A percentile compares a stretch with the other conserved stretches of the same genome.
Conservation (phyloP, 352 stramenopile species). For the Phytophthora sansomeana region DNA sequence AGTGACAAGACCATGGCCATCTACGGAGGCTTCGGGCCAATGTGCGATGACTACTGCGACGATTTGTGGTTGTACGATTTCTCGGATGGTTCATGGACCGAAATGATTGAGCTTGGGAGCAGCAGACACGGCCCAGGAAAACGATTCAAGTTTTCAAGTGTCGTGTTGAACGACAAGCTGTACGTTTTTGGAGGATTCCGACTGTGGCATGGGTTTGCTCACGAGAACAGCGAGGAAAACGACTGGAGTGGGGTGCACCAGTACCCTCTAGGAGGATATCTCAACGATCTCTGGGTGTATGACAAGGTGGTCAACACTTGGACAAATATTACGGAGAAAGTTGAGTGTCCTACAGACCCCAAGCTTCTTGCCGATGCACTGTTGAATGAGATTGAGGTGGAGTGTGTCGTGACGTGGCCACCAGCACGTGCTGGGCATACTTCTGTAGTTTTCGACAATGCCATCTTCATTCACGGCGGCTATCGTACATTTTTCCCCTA, state of each 20-base stretch:
- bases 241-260: slow-evolving; percentile 81
- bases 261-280: slow-evolving; percentile 92
- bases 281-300: slow-evolving; percentile 95
- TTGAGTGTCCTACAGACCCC: slow-evolving; percentile 57
- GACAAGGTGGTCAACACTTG: slow-evolving; percentile 70
- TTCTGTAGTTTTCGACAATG: slow-evolving; percentile 74
- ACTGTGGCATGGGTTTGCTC: slow-evolving; percentile 96
- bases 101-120: slow-evolving; percentile 84
- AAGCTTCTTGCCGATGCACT: slow-evolving; percentile 60
- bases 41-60: slow-evolving; percentile 96
- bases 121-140: slow-evolving; percentile 76
- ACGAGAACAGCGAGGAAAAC: slow-evolving; percentile 90
- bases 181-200: slow-evolving; percentile 94
- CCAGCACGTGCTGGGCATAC: slow-evolving; percentile 87
- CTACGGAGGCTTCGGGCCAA: slow-evolving; percentile 93
- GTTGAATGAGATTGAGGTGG: slow-evolving; percentile 68
- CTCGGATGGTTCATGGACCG: slow-evolving; percentile 88
- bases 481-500: slow-evolving; percentile 97
- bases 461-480: slow-evolving; percentile 92
- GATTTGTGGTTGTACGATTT: slow-evolving; percentile 97
- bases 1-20: slow-evolving; percentile 91
- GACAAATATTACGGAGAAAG: slow-evolving; percentile 72
- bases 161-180: slow-evolving; percentile 64
- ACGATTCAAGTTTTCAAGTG: slow-evolving; percentile 93
- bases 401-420: slow-evolving; percentile 92